Conservation (phyloP, 805 yeast genomes). For the Suhomyces sp. region DNA sequence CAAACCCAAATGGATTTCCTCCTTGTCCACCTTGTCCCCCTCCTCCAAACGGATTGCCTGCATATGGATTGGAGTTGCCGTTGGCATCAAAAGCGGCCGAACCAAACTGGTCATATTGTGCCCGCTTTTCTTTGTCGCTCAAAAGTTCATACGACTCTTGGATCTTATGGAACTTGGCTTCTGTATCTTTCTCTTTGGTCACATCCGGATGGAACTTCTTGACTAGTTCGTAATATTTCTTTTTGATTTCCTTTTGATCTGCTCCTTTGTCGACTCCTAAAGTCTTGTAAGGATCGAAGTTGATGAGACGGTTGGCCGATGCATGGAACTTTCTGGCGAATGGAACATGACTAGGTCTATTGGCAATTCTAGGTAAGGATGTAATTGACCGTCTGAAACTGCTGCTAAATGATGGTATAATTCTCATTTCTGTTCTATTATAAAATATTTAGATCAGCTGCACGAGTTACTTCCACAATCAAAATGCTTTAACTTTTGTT, state of each 20-base stretch:
- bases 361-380: neutral
- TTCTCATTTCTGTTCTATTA: conserved; percentile 2
- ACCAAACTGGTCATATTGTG: conserved; percentile 91
- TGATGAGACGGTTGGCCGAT: conserved; percentile 23
- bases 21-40: conserved; percentile 34
- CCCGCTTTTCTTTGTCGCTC: conserved; percentile 78
- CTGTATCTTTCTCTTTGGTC: conserved; percentile 86
- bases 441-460: neutral
- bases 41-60: conserved; percentile 43
- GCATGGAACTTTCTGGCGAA: conserved; percentile 41
- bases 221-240: conserved; percentile 90
- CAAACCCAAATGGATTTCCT: conserved; percentile 47
- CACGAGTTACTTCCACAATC: neutral
- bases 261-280: conserved; percentile 77
- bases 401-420: neutral
- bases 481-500: neutral
- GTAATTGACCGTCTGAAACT: neutral
- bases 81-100: conserved; percentile 73
- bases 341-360: neutral
- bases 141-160: conserved; percentile 93
- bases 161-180: conserved; percentile 83
- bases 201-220: conserved; percentile 96
- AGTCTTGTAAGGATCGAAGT: conserved; percentile 76
- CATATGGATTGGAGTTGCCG: conserved; percentile 49
- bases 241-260: conserved; percentile 80